Evolutionary conservation across 2,329 filamentous ascomycete genomes (phyloP), one percentile per base, ranked within the genome.

Genomic region (Byssoonygena ceratinophila): DNA sequence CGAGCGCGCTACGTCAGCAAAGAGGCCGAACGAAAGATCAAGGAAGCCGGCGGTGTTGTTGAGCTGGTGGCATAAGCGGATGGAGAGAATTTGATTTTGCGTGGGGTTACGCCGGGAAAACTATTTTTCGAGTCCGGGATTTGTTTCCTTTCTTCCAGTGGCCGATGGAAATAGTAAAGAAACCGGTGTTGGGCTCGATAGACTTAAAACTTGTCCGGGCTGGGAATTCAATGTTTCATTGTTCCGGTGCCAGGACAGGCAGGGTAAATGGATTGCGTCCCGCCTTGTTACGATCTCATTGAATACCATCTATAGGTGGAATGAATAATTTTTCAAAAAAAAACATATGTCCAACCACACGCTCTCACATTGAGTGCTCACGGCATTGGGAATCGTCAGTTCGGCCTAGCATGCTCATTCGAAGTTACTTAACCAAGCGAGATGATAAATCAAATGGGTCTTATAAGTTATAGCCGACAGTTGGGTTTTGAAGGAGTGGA

Each of bases 1-100:
- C 87, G 87, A 71, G 91, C 92, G 65, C 81, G 92, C 73, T 97
- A 89, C 80, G 87, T 98, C 76, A 89, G 84, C 81, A 85, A 86
- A 73, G 84, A 95, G 74, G 92, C 92, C 64, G 92, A 98, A 85
- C 81, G 87, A 79, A 98, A 98, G 86, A 96, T 98, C 77, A 94
- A 87, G 73, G 88, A 92, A 75, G 91, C 90, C 68, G 92, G 92
- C 74, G 91, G 91, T 76, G 87, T 95, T 69, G 79, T 94, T 68
- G 88, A 96, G 82, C 81, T 96, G 73, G 87, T 96, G 70, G 90
- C 89, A 76, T 96, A 85, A 80, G 68, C 50, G 44, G 41, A 23
- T 50, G 39, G 16, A 18, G 11, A 36, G 16, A 23, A 34, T 37
- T 12, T 48, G 43, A 44, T 25, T 43, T 53, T 14, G 27, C 36